A percentile compares a stretch with the other conserved stretches of the same genome.
These are phyloP conservation scores for Fusarium duplospermum DNA, from an alignment of 2,329 filamentous ascomycete species.

Conservation along the genomic window DNA sequence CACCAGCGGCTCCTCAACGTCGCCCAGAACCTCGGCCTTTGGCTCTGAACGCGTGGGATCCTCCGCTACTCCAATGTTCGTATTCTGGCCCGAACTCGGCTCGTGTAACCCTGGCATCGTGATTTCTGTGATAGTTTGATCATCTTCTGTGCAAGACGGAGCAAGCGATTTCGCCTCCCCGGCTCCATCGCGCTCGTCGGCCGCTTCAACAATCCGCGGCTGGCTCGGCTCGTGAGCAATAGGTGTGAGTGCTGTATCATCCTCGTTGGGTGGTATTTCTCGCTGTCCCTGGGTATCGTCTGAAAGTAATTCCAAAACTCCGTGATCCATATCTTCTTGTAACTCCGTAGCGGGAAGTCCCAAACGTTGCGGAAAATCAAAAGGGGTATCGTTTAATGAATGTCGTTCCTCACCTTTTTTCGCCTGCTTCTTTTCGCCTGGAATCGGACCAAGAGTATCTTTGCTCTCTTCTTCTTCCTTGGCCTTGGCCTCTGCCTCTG, in stretches of 20 bases:
- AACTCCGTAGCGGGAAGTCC: slow-evolving; percentile 44
- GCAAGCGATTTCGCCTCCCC: background rate
- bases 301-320: slow-evolving; percentile 46
- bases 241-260: slow-evolving; percentile 40
- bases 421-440: slow-evolving; percentile 49
- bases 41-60: slow-evolving; percentile 17
- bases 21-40: slow-evolving; percentile 18
- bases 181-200: slow-evolving; percentile 10
- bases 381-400: slow-evolving; percentile 53
- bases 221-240: slow-evolving; percentile 22
- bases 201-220: slow-evolving; percentile 19
- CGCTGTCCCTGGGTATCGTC: slow-evolving; percentile 41
- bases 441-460: slow-evolving; percentile 54
- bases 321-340: slow-evolving; percentile 40
- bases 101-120: slow-evolving; percentile 36
- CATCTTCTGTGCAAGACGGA: slow-evolving; percentile 13
- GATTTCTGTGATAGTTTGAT: slow-evolving; percentile 32
- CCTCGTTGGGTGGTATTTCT: slow-evolving; percentile 32
- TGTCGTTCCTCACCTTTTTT: slow-evolving; percentile 59
- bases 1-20: slow-evolving; percentile 6
- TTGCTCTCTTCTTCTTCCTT: slow-evolving; percentile 52
- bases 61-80: slow-evolving; percentile 15
- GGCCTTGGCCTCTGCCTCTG: slow-evolving; percentile 30
- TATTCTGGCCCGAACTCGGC: slow-evolving; percentile 19
- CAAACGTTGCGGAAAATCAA: slow-evolving; percentile 49